Base-by-base conservation (phyloP, 1,284 basidiomycete species). In the Cutaneotrichosporon sp. region DNA sequence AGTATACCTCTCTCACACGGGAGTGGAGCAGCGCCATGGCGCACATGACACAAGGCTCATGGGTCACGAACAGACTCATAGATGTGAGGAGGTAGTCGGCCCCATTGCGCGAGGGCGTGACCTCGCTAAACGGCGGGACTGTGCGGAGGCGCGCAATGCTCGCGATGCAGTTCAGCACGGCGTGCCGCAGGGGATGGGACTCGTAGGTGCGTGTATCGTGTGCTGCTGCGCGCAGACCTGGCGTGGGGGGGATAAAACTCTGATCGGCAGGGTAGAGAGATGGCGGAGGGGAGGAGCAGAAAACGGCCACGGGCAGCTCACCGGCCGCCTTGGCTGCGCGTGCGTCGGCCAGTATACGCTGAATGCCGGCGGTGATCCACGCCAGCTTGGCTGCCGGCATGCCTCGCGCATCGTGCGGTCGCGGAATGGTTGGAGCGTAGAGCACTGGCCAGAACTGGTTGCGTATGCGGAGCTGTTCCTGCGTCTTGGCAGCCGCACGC, bases 31-130 rank as follows among this genome's bases (percentile, higher is more conserved):
- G 76, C 2, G 90, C 89, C 93, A 97, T 97, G 60, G 84, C 82
- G 70, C 93, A 97, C 87, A 96, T 90, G 52, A 96, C 81, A 64
- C 93, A 97, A 3, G 93, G 92, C 64, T 97, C 92, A 71, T 97
- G 92, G 3, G 89, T 89, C 46, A 84, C 82, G 76, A 96, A 96
- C 20, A 96, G 77, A 2, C 84, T 83, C 24, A 85, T 79, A 0
- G 83, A 82, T 0, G 90, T 96, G 33, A 96, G 79, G 27, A 96
- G 84, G 73, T 96, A 97, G 67, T 86, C 84, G 4, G 82, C 77
- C 12, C 86, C 86, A 63, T 87, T 88, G 38, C 71, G 53, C 20
- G 63, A 70, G 42, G 63, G 68, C 31, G 62, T 51, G 14, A 67
- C 62, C 19, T 68, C 66, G 14, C 55, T 53, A 48, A 72, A 74